Evolutionary conservation across 352 stramenopile genomes (phyloP), one percentile per base, ranked within the genome.

Genomic region (Hyphochytrium catenoides): DNA sequence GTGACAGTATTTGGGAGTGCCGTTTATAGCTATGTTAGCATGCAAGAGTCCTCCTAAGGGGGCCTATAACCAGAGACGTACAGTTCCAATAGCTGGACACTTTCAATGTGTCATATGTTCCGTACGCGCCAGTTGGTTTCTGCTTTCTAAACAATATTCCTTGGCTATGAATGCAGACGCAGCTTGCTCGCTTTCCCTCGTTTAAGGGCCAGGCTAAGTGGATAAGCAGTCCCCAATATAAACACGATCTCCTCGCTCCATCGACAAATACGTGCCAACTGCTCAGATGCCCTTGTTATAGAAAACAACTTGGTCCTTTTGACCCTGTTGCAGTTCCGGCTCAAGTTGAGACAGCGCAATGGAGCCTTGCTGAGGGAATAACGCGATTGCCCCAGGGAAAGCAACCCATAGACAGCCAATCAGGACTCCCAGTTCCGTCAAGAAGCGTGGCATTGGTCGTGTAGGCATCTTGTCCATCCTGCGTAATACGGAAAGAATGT

Each of bases 271-370:
- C n/a, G n/a, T n/a, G n/a, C n/a, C n/a, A 9, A 42, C 12, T 12
- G 2, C 22, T 40, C 50, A 79, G 35, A 79, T 74, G 36, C 66
- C 66, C 48, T 81, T 81, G 59, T 81, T 74, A 52, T 81, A 81
- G 56, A 57, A 42, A 76, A 71, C 24, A 62, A 47, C 20, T 53
- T 49, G 39, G 76, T 56, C 28, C 50, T 61, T 24, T 67, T 49
- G 26, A 59, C 63, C 18, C 62, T 37, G 24, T 15, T 52, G 48
- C 44, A 75, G 75, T 19, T 73, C 50, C 12, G 57, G 56, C 32
- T 82, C 64, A 21, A 76, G 51, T 15, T 62, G 51, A 28, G 58
- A 41, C 2, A 63, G 59, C 1, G 57, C 54, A 47, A 82, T 82
- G 8, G 47, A 57, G 21, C 68, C 68, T 24, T 62, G 72, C 40